Base-by-base conservation (phyloP, 2,329 filamentous ascomycete species). In the Aureobasidium pullulans region DNA sequence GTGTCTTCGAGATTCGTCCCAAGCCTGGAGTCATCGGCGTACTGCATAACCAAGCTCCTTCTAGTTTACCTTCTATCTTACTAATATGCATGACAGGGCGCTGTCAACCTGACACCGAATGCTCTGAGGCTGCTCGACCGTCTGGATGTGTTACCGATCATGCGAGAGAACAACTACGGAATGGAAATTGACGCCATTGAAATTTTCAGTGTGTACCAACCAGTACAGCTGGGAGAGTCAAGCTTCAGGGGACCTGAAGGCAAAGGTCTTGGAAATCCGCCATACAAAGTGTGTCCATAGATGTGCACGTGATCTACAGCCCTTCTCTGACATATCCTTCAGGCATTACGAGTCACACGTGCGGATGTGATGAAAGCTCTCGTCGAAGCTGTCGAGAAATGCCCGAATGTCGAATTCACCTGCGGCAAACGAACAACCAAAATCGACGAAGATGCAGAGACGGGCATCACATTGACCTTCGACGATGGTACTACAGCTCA, bases 1-100 rank as follows among this genome's bases (percentile, higher is more conserved):
- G 73, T 42, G 72, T 82, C 60, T 79, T 75, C 64, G 79, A 81
- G 65, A 72, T 79, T 46, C 75, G 78, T 1, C 70, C 75, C 2
- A 65, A 70, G 36, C 73, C 77, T 3, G 74, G 76, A 11, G 76
- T 76, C 0, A 76, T 78, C 62, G 69, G 76, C 64, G 23, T 23
- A 23, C 23, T 23, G 23, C 2, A 23, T 23, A 2, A 23, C 2
- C 23, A 23, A 23, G 2, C 23, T 23, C 23, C 3, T 23, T 23
- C 1, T 23, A 23, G 23, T 23, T 23, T 23, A 23, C 23, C 23
- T 23, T 23, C 23, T 23, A 23, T 23, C 23, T 23, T 3, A 3
- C 23, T 23, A 23, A 23, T 23, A 23, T 23, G 3, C 3, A 23
- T 23, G 3, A 23, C 23, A 23, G 23, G 72, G 79, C 65, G 72